Conservation (phyloP, 768 basidiomycete species). For the Russula compacta region DNA sequence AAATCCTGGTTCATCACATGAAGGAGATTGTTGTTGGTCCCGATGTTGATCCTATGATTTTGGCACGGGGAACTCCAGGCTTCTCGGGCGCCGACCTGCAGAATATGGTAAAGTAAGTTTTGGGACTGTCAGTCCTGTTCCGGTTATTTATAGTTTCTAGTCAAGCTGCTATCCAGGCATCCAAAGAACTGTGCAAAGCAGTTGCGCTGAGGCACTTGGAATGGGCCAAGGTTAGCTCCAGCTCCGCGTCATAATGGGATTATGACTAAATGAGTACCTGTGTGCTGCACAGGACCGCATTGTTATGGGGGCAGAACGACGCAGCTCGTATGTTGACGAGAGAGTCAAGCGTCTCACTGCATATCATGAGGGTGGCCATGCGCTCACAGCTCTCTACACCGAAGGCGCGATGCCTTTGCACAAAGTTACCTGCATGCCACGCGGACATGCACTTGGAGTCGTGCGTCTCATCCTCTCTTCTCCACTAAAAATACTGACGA, state of each 20-base stretch:
- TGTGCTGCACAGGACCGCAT: conserved; percentile 62
- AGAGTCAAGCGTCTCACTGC: conserved; percentile 86
- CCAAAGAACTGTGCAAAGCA: conserved; percentile 65
- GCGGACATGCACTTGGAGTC: conserved; percentile 86
- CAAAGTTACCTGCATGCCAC: conserved; percentile 95
- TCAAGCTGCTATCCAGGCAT: conserved; percentile 91
- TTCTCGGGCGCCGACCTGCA: conserved; percentile 97
- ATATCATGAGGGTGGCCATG: conserved; percentile 97
- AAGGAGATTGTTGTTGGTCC: conserved; percentile 53
- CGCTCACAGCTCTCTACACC: conserved; percentile 90
- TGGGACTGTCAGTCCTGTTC: not conserved
- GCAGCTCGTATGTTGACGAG: conserved; percentile 79
- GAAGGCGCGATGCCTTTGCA: conserved; percentile 94
- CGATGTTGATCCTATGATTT: conserved; percentile 78
- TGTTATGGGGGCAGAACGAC: conserved; percentile 93
- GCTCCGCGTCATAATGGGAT: not conserved
- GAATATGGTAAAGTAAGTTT: conserved; percentile 86
- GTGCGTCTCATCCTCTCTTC: conserved; percentile 38
- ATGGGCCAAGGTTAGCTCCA: conserved; percentile 80
- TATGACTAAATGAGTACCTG: not conserved
- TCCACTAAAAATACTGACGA: not conserved
- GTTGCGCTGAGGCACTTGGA: conserved; percentile 83
- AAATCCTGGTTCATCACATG: conserved; percentile 91
- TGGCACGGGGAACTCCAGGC: conserved; percentile 91
- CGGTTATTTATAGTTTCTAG: conserved; percentile 26